Evolutionary conservation across 2,329 filamentous ascomycete genomes (phyloP).

Genomic region (Apiospora sp.): DNA sequence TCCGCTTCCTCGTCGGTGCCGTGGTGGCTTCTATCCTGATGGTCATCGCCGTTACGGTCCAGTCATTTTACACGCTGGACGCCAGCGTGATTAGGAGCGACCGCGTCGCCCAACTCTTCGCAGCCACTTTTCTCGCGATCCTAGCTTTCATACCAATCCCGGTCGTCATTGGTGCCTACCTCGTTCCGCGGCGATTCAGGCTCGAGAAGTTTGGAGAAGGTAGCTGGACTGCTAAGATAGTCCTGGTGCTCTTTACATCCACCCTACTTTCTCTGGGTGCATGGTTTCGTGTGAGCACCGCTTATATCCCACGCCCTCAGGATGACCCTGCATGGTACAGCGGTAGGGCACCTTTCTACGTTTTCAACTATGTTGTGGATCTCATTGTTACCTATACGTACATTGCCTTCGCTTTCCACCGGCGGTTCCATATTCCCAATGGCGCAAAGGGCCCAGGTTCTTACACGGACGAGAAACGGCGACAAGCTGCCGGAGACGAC

Average conservation of each 20-base stretch:
- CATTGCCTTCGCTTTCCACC: constrained; percentile 39
- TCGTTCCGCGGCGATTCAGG: background rate
- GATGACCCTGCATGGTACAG: constrained; percentile 63
- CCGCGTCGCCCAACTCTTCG: constrained; percentile 40
- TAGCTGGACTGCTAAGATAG: constrained; percentile 59
- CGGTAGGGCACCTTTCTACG: constrained; percentile 67
- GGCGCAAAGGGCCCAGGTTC: constrained; percentile 37
- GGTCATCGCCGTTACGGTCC: constrained; percentile 42
- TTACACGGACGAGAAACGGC: constrained; percentile 13
- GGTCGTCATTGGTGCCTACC: constrained; percentile 18
- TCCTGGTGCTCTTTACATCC: constrained; percentile 57
- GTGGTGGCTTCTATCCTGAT: constrained; percentile 41
- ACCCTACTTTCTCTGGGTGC: constrained; percentile 64
- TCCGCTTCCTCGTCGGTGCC: constrained; percentile 40
- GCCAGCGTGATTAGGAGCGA: constrained; percentile 30
- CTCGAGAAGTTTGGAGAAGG: constrained; percentile 63
- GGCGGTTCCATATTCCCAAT: constrained; percentile 42
- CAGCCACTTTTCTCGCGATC: constrained; percentile 39
- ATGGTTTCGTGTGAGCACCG: constrained; percentile 61
- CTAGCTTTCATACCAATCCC: constrained; percentile 46
- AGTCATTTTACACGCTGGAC: constrained; percentile 40
- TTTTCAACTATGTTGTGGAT: constrained; percentile 71
- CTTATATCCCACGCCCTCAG: constrained; percentile 50
- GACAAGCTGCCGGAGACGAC: background rate
- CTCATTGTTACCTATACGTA: constrained; percentile 38